Base-by-base conservation (phyloP, 1,284 basidiomycete species). In the Trichosporon ovoides region DNA sequence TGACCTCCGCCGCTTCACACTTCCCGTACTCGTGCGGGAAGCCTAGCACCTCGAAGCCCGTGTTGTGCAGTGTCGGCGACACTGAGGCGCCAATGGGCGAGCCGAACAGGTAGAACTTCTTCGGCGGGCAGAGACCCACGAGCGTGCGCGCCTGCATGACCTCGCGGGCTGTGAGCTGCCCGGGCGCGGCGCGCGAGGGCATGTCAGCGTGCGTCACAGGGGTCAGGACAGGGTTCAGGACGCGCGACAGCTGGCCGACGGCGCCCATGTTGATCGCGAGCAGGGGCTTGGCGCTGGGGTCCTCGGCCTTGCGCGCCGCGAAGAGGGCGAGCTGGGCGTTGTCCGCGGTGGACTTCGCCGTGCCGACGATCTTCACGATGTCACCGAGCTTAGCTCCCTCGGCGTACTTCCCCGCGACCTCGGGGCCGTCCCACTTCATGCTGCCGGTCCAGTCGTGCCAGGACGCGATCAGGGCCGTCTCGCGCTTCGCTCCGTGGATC, bases 251-350 rank as follows among this genome's bases (percentile, higher is more conserved):
- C 77, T 97, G 93, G 6, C 96, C 96, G 36, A 84, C 82, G 9
- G 83, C 73, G 19, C 93, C 92, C 86, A 96, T 95, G 77, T 98
- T 98, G 80, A 98, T 88, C 2, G 91, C 92, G 60, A 98, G 85
- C 63, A 98, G 81, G 1, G 93, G 93, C 73, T 88, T 91, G 49
- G 81, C 77, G 31, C 77, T 76, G 1, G 80, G 77, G 24, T 61
- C 55, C 7, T 68, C 61, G n/a, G 52, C 52, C 40, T 74, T 55
- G 79, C 72, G 67, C 63, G 75, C 68, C 16, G 84, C 84, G 69
- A 98, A 98, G 12, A 83, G 76, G 59, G 87, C 84, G 43, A 98
- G 82, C 3, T 83, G 80, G 65, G 91, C 83, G 77, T 97, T 98
- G 74, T 95, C 92, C 60, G 85, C 80, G 22, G 91, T 69, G 4